Evolutionary conservation across 164 flowering plant species (phyloP).

Genomic region (Aristolochia fimbriata): DNA sequence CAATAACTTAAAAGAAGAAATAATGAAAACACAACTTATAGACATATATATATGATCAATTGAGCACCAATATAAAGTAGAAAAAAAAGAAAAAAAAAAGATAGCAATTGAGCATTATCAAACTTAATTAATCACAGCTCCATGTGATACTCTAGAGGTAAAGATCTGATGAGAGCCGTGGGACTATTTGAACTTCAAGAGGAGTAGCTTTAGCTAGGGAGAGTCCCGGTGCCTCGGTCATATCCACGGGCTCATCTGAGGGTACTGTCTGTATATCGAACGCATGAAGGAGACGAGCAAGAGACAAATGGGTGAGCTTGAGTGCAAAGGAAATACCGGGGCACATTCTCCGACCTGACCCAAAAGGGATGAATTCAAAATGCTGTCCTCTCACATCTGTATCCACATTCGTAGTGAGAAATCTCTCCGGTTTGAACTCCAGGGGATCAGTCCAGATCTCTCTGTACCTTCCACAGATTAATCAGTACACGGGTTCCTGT

Average conservation of each 20-base stretch:
- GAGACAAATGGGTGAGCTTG: conserved; percentile 10
- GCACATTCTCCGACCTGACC: conserved; percentile 25
- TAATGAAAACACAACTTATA: too few relatives aligned
- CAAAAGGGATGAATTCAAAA: conserved; percentile 22
- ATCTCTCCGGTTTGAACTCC: conserved; percentile 27
- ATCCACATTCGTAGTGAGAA: conserved; percentile 13
- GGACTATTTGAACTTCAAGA: not conserved
- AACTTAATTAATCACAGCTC: too few relatives aligned
- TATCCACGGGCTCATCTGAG: conserved; percentile 10
- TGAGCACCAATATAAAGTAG: too few relatives aligned
- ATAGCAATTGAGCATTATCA: too few relatives aligned
- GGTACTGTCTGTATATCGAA: conserved; percentile 11
- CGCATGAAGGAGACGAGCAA: conserved; percentile 25
- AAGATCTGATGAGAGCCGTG: not conserved
- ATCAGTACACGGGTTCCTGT: conserved; percentile 19
- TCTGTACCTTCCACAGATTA: conserved; percentile 28
- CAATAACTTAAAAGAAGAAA: too few relatives aligned
- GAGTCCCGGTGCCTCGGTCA: conserved; percentile 5
- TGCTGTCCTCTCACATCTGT: conserved; percentile 11
- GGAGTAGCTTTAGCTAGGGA: not conserved
- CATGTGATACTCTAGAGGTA: not conserved
- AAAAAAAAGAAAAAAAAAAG: too few relatives aligned
- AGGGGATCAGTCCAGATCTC: conserved; percentile 26
- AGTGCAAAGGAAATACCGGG: conserved; percentile 16
- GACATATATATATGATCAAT: too few relatives aligned